Evolutionary conservation across 2,329 filamentous ascomycete genomes (phyloP).

Genomic region (Periconia digitata): DNA sequence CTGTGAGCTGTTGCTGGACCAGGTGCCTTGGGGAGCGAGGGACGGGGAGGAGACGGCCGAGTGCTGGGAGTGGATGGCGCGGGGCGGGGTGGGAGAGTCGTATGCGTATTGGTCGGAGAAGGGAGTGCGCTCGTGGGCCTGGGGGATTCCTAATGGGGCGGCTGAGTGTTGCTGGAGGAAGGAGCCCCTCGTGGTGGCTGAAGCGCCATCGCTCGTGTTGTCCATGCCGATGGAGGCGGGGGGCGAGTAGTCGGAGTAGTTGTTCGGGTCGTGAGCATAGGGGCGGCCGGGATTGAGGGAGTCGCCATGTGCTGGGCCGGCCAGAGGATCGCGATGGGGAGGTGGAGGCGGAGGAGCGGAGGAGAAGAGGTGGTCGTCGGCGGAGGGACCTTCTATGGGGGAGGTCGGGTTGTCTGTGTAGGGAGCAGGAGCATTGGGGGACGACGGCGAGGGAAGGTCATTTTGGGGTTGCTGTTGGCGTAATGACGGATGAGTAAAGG

Average conservation of each 20-base stretch:
- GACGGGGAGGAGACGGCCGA: slow-evolving; percentile 40
- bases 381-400: not conserved
- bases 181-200: slow-evolving; percentile 23
- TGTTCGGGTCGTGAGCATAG: slow-evolving; percentile 26
- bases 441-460: no score
- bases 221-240: slow-evolving; percentile 54
- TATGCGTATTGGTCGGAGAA: slow-evolving; percentile 29
- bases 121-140: slow-evolving; percentile 26
- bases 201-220: slow-evolving; percentile 64
- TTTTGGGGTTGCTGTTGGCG: not conserved
- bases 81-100: slow-evolving; percentile 26
- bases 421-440: not conserved
- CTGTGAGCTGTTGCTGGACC: slow-evolving; percentile 48
- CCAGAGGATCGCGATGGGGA: not conserved
- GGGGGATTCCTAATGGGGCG: slow-evolving; percentile 19
- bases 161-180: not conserved
- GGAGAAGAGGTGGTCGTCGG: not conserved
- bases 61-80: slow-evolving; percentile 36
- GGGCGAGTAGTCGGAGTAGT: slow-evolving; percentile 38
- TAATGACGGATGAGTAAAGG: not conserved
- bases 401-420: not conserved
- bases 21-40: slow-evolving; percentile 35
- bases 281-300: not conserved
- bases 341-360: not conserved
- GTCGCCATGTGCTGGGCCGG: not conserved